Base-by-base conservation (phyloP, 108 stramenopile species). In the Asterionellopsis glacialis region DNA sequence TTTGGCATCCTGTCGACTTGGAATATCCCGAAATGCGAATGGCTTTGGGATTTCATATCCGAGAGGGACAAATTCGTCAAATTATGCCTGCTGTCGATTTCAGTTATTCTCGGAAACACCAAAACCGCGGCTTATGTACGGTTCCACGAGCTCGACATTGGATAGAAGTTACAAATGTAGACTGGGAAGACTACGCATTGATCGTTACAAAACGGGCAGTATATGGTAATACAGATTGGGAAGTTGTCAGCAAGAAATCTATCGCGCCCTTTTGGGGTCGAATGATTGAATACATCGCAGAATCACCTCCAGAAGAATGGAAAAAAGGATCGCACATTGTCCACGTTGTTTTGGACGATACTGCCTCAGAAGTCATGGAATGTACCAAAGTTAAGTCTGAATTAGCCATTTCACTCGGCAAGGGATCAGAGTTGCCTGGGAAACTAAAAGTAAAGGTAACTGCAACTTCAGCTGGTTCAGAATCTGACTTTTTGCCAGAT, bases 121-220 rank as follows among this genome's bases (percentile, higher is more conserved):
- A 68, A 45, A 74, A 74, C 55, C 73, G 73, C 23, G 73, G 73
- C 21, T 15, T 74, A 47, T 65, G 68, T 42, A 64, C 48, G 51
- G 54, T 74, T 4, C 73, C 73, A 11, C 49, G 67, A 53, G 73
- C 73, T 0, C 33, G 69, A 28, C 50, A 12, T 14, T 74, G 73
- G 73, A 48, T 74, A 0, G 68, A 60, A 40, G 56, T 68, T 58
- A 16, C 39, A 19, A 51, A 14, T 25, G 49, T 28, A 0, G 58
- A 67, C 25, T 67, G 57, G 49, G 49, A 53, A 18, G 24, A 55
- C 16, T 67, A 59, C 52, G 16, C 59, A 41, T 10, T 67, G 10
- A 33, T 25, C 13, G n/a, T 64, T 11, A 24, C 41, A 5, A 14
- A 52, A 18, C 26, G 22, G 48, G 12, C 13, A 7, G 11, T 41